A percentile compares a stretch with the other conserved stretches of the same genome.
Evolutionary conservation across 1,284 basidiomycete species (phyloP).

Genomic region (Cystobasidium pallidum): DNA sequence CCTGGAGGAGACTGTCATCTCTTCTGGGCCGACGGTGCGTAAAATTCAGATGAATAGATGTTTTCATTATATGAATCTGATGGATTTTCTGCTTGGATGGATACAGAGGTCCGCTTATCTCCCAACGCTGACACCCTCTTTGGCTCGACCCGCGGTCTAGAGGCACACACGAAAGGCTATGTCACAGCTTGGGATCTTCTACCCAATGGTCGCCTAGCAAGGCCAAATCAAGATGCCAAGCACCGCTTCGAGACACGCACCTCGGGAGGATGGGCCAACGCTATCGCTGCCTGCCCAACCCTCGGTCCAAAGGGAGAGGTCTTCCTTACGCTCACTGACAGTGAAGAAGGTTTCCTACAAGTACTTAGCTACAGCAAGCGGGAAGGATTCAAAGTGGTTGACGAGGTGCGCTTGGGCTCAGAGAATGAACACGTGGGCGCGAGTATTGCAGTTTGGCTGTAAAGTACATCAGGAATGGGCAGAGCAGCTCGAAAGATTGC

Average conservation of each 20-base stretch:
- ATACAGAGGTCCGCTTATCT: constrained; percentile 44
- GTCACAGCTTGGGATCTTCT: constrained; percentile 56
- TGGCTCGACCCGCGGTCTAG: constrained; percentile 57
- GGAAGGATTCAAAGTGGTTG: constrained; percentile 24
- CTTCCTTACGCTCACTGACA: constrained; percentile 56
- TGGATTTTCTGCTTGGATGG: constrained; percentile 25
- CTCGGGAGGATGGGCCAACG: constrained; percentile 59
- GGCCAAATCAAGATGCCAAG: constrained; percentile 44
- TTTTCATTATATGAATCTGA: too few relatives aligned
- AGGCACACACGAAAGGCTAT: constrained; percentile 54
- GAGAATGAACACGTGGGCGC: constrained; percentile 34
- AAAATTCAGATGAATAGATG: too few relatives aligned
- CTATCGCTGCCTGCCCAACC: constrained; percentile 56
- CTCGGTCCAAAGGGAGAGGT: constrained; percentile 48
- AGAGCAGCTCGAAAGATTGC: too few relatives aligned
- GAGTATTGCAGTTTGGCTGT: constrained; percentile 41
- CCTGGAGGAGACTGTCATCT: constrained; percentile 43
- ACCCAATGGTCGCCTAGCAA: constrained; percentile 51
- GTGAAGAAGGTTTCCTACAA: constrained; percentile 56
- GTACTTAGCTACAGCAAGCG: constrained; percentile 51
- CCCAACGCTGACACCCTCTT: constrained; percentile 52
- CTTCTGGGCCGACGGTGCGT: constrained; percentile 20
- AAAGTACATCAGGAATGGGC: background rate
- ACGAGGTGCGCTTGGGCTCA: constrained; percentile 25
- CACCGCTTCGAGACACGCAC: constrained; percentile 56